These are phyloP conservation scores for Phytophthora foliorum DNA, from an alignment of 352 stramenopile species.

Conservation along the genomic window DNA sequence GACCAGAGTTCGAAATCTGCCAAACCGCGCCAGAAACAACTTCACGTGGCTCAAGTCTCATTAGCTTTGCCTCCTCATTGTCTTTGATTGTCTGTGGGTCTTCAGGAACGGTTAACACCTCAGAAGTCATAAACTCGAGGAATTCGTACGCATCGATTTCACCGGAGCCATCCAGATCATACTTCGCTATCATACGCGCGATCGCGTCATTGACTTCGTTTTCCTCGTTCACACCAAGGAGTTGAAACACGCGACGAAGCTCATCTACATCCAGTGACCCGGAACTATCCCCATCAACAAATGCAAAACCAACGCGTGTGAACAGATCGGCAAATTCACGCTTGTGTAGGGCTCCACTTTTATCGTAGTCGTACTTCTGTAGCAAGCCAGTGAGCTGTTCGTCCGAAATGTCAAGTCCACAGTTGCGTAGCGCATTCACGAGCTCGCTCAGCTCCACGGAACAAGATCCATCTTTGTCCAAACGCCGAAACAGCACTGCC, in stretches of 20 bases:
- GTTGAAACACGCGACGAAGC: slow-evolving; percentile 57
- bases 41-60: slow-evolving; percentile 23
- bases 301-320: slow-evolving; percentile 60
- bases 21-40: slow-evolving; percentile 42
- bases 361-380: slow-evolving; percentile 66
- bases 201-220: slow-evolving; percentile 47
- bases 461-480: slow-evolving; percentile 61
- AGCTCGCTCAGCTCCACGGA: slow-evolving; percentile 57
- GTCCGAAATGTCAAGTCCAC: slow-evolving; percentile 51
- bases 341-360: slow-evolving; percentile 49
- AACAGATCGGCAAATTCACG: slow-evolving; percentile 72
- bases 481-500: slow-evolving; percentile 49
- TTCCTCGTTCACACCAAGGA: slow-evolving; percentile 59
- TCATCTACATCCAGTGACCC: slow-evolving; percentile 62
- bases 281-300: slow-evolving; percentile 69
- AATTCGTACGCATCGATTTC: slow-evolving; percentile 83
- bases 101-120: slow-evolving; percentile 41
- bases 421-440: slow-evolving; percentile 36
- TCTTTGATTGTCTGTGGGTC: slow-evolving; percentile 9
- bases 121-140: slow-evolving; percentile 76
- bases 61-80: slow-evolving; percentile 4
- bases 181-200: slow-evolving; percentile 58
- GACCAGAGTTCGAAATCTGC: slow-evolving; percentile 50
- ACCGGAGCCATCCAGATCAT: slow-evolving; percentile 77
- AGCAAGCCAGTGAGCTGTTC: slow-evolving; percentile 44